Evolutionary conservation across 805 yeast genomes (phyloP).

Genomic region (Kuraishia cidri): DNA sequence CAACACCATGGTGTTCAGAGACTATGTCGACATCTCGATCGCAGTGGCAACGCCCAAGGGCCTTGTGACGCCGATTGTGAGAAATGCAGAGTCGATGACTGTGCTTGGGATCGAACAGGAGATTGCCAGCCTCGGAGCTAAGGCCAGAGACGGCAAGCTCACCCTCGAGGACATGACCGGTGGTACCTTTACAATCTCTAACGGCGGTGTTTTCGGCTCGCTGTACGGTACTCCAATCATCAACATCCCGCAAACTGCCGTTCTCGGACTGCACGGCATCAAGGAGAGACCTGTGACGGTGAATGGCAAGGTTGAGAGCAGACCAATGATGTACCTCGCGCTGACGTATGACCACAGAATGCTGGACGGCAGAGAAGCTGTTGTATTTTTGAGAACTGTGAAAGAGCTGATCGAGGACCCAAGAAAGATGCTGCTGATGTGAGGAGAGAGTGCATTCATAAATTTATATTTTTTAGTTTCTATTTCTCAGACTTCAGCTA

Average conservation of each 20-base stretch:
- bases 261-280: constrained; percentile 93
- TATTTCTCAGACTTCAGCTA: too few relatives aligned
- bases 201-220: constrained; percentile 99
- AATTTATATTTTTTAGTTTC: not conserved
- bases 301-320: constrained; percentile 88
- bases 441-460: not conserved
- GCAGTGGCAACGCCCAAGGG: constrained; percentile 99
- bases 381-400: constrained; percentile 87
- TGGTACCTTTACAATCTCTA: constrained; percentile 97
- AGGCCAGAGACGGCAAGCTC: constrained; percentile 95
- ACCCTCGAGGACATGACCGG: constrained; percentile 98
- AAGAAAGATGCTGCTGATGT: constrained; percentile 82
- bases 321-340: constrained; percentile 99
- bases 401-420: constrained; percentile 98
- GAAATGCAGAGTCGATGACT: constrained; percentile 89
- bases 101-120: constrained; percentile 87
- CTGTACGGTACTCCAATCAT: constrained; percentile 97
- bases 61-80: constrained; percentile 93
- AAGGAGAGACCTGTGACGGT: constrained; percentile 97
- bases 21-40: constrained; percentile 88
- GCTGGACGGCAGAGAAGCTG: constrained; percentile 98
- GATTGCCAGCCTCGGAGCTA: constrained; percentile 70
- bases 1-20: constrained; percentile 92
- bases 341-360: constrained; percentile 97
- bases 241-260: constrained; percentile 97